Conservation (phyloP, 345 rosid species). For the Populus ilicifolia region DNA sequence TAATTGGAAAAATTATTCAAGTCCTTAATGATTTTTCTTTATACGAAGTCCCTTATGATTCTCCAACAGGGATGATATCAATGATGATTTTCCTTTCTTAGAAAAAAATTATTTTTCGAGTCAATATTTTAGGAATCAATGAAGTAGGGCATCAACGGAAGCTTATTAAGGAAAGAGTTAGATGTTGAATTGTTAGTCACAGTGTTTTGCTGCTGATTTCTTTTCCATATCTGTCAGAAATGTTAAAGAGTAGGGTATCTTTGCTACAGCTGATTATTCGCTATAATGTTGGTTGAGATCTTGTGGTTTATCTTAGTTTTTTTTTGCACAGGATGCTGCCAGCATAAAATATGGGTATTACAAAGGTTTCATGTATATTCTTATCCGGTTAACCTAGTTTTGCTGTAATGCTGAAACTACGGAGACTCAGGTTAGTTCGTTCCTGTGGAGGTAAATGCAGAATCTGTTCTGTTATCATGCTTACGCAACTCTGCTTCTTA, state of each 20-base stretch:
- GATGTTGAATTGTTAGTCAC: too few species aligned
- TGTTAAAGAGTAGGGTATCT: not conserved
- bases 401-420: not conserved
- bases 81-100: not conserved
- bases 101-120: too few species aligned
- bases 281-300: not conserved
- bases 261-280: not conserved
- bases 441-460: not conserved
- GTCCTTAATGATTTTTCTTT: not conserved
- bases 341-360: not conserved
- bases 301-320: not conserved
- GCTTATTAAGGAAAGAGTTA: too few species aligned
- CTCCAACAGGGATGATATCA: not conserved
- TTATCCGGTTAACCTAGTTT: not conserved
- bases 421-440: not conserved
- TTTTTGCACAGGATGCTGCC: not conserved
- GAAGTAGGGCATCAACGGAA: too few species aligned
- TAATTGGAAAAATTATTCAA: not conserved
- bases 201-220: too few species aligned
- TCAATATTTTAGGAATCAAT: too few species aligned
- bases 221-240: too few species aligned
- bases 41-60: not conserved
- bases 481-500: not conserved
- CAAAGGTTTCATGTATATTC: not conserved
- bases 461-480: not conserved